Evolutionary conservation across 78 protist species (phyloP).

Genomic region (Dictyostelium purpureum): DNA sequence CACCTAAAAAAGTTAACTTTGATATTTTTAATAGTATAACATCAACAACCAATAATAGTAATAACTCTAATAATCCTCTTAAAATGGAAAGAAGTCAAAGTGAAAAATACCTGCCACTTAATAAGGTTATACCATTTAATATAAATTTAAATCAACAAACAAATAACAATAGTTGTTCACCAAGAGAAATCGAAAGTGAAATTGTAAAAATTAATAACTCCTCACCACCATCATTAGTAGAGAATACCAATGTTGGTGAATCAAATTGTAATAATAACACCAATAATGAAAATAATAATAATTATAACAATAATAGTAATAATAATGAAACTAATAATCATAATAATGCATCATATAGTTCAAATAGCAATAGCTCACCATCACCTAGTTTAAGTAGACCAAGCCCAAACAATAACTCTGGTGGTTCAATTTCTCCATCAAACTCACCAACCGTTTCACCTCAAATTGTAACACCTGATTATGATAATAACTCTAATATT

Average conservation of each 20-base stretch:
- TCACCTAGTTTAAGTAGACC: background rate
- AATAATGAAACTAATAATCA: too few species aligned
- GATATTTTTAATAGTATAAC: background rate
- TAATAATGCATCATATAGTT: too few species aligned
- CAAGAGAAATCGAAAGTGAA: too few species aligned
- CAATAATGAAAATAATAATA: background rate
- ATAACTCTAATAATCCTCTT: background rate
- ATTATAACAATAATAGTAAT: too few species aligned
- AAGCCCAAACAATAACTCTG: background rate
- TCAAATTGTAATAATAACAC: background rate
- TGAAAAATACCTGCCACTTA: constrained; percentile 19
- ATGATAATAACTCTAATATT: background rate
- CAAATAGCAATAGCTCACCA: background rate
- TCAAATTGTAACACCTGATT: background rate
- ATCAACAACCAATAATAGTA: background rate
- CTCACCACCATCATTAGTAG: background rate
- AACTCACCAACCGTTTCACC: background rate
- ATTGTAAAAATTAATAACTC: too few species aligned
- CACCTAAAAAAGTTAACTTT: constrained; percentile 20
- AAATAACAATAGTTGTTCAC: too few species aligned
- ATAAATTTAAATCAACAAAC: background rate
- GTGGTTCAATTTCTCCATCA: background rate
- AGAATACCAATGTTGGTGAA: background rate
- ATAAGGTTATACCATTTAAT: too few species aligned
- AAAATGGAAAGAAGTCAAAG: constrained; percentile 50